phyloP scores from a whole-genome alignment of 2,329 filamentous ascomycete species.

The Bimuria novae-zelandiae region DNA sequence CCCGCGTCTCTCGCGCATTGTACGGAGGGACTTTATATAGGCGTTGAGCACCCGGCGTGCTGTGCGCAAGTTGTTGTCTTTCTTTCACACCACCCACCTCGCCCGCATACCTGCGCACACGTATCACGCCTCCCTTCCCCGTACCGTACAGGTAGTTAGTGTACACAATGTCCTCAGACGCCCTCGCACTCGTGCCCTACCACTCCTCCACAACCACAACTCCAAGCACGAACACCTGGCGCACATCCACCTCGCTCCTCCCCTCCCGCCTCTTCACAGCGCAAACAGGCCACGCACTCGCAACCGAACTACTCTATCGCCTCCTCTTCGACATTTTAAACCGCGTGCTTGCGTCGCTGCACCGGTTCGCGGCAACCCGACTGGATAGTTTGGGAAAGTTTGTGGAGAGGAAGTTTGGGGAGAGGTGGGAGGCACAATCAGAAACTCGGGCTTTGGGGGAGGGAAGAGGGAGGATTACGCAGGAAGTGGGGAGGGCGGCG shows the following conservation, averaged over 20 bases:
- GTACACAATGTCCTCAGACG: no score
- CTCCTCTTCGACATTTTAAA: slow-evolving; percentile 36
- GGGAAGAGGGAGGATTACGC: slow-evolving; percentile 16
- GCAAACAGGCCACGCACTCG: slow-evolving; percentile 31
- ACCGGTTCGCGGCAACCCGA: slow-evolving; percentile 27
- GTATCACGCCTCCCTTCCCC: no score
- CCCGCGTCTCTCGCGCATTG: neutral
- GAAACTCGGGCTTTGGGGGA: neutral
- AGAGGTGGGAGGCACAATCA: slow-evolving; percentile 16
- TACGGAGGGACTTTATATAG: no score
- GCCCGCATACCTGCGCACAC: no score
- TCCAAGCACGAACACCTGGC: slow-evolving; percentile 1
- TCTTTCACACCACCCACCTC: no score
- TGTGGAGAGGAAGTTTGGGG: slow-evolving; percentile 28
- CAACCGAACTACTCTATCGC: slow-evolving; percentile 38
- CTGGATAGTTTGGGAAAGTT: slow-evolving; percentile 32
- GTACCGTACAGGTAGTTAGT: no score
- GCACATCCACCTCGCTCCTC: slow-evolving; percentile 5
- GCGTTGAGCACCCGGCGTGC: no score
- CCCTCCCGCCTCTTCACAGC: neutral
- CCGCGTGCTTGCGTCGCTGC: slow-evolving; percentile 27
- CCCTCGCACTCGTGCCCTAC: slow-evolving; percentile 21
- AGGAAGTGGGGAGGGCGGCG: slow-evolving; percentile 29
- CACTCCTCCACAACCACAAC: slow-evolving; percentile 1
- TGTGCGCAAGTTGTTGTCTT: no score